These are phyloP conservation scores for Fragilariopsis cylindrus DNA, from an alignment of 108 stramenopile species.

Conservation along the genomic window DNA sequence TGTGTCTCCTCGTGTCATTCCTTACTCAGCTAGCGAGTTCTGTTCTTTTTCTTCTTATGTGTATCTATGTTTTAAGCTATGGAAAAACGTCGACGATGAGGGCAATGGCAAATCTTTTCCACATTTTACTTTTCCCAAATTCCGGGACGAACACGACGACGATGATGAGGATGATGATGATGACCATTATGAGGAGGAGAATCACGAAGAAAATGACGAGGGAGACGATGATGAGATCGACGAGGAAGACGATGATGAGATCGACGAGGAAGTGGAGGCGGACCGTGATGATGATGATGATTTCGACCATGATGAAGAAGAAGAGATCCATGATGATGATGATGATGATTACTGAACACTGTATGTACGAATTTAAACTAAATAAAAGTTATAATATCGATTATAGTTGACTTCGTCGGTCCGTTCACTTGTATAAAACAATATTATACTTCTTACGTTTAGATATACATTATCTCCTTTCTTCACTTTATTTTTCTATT, in stretches of 20 bases:
- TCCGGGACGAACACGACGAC: not conserved
- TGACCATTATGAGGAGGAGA: not conserved
- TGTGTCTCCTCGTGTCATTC: too few species aligned
- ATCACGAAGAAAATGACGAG: not conserved
- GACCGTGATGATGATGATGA: not conserved
- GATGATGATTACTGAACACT: not conserved
- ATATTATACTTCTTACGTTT: too few species aligned
- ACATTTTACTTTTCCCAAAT: too few species aligned
- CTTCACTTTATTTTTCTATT: too few species aligned
- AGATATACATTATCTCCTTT: too few species aligned
- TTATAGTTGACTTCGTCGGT: too few species aligned
- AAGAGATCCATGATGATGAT: not conserved
- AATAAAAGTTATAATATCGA: too few species aligned
- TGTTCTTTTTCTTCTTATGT: too few species aligned
- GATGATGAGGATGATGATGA: not conserved
- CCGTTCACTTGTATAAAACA: too few species aligned
- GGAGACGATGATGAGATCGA: not conserved
- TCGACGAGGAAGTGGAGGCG: not conserved
- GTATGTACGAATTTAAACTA: not conserved
- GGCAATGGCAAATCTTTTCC: not conserved
- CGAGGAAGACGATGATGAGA: not conserved
- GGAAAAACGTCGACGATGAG: constrained; percentile 1
- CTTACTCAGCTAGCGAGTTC: too few species aligned
- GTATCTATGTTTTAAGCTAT: not conserved
- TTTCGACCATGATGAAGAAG: not conserved